phyloP scores from a whole-genome alignment of 495 filamentous ascomycete species.

The Cetradonia linearis region DNA sequence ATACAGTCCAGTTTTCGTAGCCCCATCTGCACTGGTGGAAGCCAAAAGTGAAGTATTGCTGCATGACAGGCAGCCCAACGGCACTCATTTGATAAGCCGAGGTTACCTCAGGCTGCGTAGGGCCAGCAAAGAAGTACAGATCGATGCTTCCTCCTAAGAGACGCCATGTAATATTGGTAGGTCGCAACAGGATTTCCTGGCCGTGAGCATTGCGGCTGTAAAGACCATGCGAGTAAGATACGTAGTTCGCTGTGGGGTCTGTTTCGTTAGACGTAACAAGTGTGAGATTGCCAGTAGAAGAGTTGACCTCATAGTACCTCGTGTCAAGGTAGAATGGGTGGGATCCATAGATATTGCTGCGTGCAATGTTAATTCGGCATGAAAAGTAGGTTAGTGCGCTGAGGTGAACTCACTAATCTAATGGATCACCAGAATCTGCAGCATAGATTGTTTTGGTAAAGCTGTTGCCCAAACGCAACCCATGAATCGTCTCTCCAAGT shows the following conservation, averaged over 20 bases:
- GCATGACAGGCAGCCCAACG: conserved; percentile 51
- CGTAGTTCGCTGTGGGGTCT: conserved; percentile 45
- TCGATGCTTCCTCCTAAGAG: conserved; percentile 54
- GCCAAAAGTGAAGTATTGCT: conserved; percentile 52
- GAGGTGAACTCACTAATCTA: conserved; percentile 36
- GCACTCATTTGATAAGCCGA: conserved; percentile 46
- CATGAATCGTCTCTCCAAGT: conserved; percentile 50
- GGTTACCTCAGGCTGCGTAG: conserved; percentile 46
- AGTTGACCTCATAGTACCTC: conserved; percentile 49
- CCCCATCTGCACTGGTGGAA: conserved; percentile 60
- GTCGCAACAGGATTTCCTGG: conserved; percentile 59
- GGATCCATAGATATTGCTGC: conserved; percentile 49
- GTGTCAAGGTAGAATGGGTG: conserved; percentile 58
- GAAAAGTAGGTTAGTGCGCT: background rate
- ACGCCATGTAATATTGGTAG: conserved; percentile 66
- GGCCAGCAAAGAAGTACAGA: conserved; percentile 53
- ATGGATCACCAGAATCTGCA: conserved; percentile 55
- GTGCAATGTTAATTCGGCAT: background rate
- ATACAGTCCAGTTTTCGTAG: conserved; percentile 47
- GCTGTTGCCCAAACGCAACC: conserved; percentile 49
- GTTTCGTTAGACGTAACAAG: conserved; percentile 47
- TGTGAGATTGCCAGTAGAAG: conserved; percentile 38
- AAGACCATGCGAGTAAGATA: conserved; percentile 51
- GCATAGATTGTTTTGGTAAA: conserved; percentile 57
- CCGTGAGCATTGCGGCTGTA: conserved; percentile 59